phyloP scores from a whole-genome alignment of 768 basidiomycete species.

The Suillus subluteus region DNA sequence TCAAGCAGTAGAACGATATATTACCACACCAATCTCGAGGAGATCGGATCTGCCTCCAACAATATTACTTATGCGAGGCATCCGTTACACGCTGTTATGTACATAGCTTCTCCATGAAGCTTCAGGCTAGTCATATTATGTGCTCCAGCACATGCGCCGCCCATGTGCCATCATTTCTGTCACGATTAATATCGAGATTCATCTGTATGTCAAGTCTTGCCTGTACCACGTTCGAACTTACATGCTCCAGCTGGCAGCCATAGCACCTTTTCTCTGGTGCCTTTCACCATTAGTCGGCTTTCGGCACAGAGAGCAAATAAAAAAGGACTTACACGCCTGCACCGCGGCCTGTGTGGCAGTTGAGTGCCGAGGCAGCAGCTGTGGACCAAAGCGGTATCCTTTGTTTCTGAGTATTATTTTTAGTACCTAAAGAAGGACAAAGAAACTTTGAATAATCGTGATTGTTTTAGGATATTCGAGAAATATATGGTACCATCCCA shows the following conservation, averaged over 20 bases:
- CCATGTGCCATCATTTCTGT: not conserved
- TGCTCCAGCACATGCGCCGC: conserved; percentile 3
- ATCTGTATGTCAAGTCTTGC: not conserved
- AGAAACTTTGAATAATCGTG: not conserved
- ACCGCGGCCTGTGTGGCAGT: not conserved
- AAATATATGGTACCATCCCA: not conserved
- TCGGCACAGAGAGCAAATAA: not conserved
- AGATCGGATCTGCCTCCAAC: conserved; percentile 8
- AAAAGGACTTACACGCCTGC: not conserved
- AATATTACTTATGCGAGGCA: conserved; percentile 9
- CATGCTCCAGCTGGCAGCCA: not conserved
- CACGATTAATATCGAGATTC: not conserved
- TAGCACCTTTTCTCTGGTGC: not conserved
- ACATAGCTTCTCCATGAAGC: conserved; percentile 7
- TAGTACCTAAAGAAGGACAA: not conserved
- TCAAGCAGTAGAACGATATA: not conserved
- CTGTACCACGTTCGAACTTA: conserved; percentile 3
- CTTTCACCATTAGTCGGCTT: not conserved
- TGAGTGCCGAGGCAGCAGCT: not conserved
- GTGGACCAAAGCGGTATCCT: not conserved
- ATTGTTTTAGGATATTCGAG: not conserved
- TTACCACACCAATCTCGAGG: conserved; percentile 4
- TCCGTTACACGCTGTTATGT: conserved; percentile 4
- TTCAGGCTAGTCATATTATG: conserved; percentile 10
- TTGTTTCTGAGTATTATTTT: conserved; percentile 5